Base-by-base conservation (phyloP, 1,139 yeast species). In the Scheffersomyces illinoinensis region DNA sequence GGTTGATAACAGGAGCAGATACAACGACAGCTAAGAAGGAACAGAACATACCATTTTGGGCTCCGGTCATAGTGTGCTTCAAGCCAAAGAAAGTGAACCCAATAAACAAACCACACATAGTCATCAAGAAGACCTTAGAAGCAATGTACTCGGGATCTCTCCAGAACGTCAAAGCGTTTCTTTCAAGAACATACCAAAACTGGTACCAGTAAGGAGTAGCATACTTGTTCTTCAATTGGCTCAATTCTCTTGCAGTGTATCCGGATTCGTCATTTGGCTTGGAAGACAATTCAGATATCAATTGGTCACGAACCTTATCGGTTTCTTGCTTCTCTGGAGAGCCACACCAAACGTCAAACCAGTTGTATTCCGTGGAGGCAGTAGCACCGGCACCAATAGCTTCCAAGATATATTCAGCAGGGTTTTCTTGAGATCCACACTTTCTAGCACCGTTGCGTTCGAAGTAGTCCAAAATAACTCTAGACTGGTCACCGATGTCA, bases 351-450 rank as follows among this genome's bases (percentile, higher is more conserved):
- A 79, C 70, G 14, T 78, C 77, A 67, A 76, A 76, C 83, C 85
- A 84, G 66, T 83, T 83, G 58, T 74, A 73, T 24, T 69, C 64
- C 23, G 80, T 76, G 52, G 74, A 64, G 23, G 88, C 88, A 57
- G 88, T 85, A n/a, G 89, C 89, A 72, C 89, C 89, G 39, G 89
- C 90, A 61, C 89, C 90, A 68, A 86, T 85, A 63, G 85, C 83
- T 62, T 86, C 85, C 66, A 87, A 74, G 66, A 87, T 86, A 68
- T 85, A 86, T 71, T 87, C 91, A 47, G 91, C 91, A 50, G 90
- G 91, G 62, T 87, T 87, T 64, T 85, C 89, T 5, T 39, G 48
- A 10, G 54, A 26, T 8, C 56, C 39, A 26, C 64, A 63, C 54
- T 57, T 51, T 46, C 63, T 53, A n/a, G 59, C 66, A 5, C 64